These are phyloP conservation scores for Cercospora beticola DNA, from an alignment of 2,329 filamentous ascomycete genomes.

Conservation along the genomic window DNA sequence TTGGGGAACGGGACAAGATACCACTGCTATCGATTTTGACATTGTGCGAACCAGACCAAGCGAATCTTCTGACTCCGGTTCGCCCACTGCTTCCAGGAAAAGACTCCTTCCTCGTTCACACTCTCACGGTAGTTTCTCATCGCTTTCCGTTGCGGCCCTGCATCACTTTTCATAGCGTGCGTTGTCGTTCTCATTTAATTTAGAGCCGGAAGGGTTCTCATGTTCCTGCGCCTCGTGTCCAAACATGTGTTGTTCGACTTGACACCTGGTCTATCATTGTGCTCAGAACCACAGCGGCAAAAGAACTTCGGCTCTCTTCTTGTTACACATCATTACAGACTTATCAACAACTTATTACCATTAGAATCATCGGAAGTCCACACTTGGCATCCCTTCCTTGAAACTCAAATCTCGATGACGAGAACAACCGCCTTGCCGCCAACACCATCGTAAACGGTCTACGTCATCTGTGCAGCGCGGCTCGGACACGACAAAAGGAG, in stretches of 20 bases:
- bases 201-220: not conserved
- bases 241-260: not conserved
- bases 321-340: not conserved
- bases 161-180: not conserved
- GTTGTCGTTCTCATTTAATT: not conserved
- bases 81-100: not conserved
- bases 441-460: not conserved
- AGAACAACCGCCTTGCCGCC: not conserved
- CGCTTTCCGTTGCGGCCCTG: not conserved
- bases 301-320: not conserved
- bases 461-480: not conserved
- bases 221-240: not conserved
- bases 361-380: not conserved
- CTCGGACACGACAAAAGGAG: not conserved
- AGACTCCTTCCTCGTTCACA: not conserved
- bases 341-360: not conserved
- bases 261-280: too few species aligned
- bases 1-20: not conserved
- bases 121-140: not conserved
- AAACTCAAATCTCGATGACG: not conserved
- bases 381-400: not conserved
- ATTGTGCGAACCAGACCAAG: not conserved
- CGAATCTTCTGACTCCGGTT: not conserved
- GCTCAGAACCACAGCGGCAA: not conserved
- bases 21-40: not conserved